Conservation (phyloP, 345 rosid genomes). For the Gossypium anomalum region DNA sequence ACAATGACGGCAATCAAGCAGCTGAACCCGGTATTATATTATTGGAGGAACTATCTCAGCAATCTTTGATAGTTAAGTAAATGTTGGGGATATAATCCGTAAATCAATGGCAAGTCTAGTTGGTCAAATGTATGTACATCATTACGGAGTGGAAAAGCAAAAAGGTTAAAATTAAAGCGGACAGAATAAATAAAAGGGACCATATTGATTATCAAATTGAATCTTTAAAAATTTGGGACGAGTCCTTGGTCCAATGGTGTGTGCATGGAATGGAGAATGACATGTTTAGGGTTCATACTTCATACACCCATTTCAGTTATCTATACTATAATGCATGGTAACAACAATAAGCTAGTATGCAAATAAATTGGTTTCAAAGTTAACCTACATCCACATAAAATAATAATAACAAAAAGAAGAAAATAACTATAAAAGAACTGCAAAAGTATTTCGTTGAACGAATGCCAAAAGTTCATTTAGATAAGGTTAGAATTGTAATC, state of each 20-base stretch:
- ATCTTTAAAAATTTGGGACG: neutral
- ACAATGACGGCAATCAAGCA: conserved; percentile 3
- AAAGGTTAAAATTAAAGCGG: neutral
- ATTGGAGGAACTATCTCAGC: neutral
- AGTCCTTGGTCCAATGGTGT: neutral
- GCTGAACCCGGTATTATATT: neutral
- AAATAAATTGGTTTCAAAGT: neutral
- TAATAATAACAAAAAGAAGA: no score
- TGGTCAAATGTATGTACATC: neutral
- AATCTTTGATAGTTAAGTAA: neutral
- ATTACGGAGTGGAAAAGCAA: neutral
- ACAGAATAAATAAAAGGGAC: neutral
- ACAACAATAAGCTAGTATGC: neutral
- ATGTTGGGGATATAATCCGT: neutral
- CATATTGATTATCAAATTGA: neutral
- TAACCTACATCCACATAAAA: neutral
- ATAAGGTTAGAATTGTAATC: neutral
- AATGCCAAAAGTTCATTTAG: neutral
- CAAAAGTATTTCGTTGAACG: neutral
- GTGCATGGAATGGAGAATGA: neutral
- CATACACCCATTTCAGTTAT: neutral
- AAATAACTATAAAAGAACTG: neutral
- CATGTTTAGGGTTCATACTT: neutral
- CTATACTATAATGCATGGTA: neutral
- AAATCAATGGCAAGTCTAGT: neutral